Base-by-base conservation (phyloP, 495 filamentous ascomycete species). In the Aspergillus indologenus region DNA sequence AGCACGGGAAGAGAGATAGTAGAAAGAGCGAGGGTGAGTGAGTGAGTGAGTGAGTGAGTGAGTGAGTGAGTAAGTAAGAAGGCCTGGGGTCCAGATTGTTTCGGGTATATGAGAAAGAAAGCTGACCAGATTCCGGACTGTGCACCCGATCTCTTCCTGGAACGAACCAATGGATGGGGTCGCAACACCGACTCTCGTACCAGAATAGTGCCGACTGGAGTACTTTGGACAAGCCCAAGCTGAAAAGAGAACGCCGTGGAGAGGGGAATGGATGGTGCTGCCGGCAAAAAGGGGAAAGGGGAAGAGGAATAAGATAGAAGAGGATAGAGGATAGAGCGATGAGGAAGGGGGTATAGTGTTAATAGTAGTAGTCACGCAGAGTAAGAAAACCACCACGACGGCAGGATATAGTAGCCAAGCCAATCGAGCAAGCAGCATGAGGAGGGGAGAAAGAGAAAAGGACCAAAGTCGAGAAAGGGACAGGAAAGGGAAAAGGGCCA, bases 31-130 rank as follows among this genome's bases (percentile, higher is more conserved):
- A n/a, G n/a, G n/a, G n/a, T n/a, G n/a, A n/a, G n/a, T n/a, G n/a
- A n/a, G n/a, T n/a, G n/a, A n/a, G n/a, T n/a, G n/a, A n/a, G n/a
- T n/a, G n/a, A n/a, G n/a, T n/a, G n/a, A n/a, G n/a, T n/a, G n/a
- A n/a, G n/a, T n/a, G n/a, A n/a, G n/a, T n/a, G n/a, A 34, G 21
- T 47, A 23, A 53, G 50, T 45, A 56, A 55, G 42, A 48, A 20
- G 40, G 45, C 42, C 53, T 29, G 26, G 26, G 34, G 34, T 40
- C 34, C 34, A 40, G 34, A 40, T 40, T 7, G 34, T 40, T 40
- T 40, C 26, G 34, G 34, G 34, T 40, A 40, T 40, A 40, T 40
- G 34, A 40, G 12, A 8, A 11, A 40, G 5, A 15, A 57, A 52
- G 53, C 48, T 18, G 40, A 40, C 34, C 34, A 40, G 34, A 40